A percentile compares a stretch with the other conserved stretches of the same genome.
Conservation (phyloP, 1,284 basidiomycete species). For the Fomitiporia mediterranea region DNA sequence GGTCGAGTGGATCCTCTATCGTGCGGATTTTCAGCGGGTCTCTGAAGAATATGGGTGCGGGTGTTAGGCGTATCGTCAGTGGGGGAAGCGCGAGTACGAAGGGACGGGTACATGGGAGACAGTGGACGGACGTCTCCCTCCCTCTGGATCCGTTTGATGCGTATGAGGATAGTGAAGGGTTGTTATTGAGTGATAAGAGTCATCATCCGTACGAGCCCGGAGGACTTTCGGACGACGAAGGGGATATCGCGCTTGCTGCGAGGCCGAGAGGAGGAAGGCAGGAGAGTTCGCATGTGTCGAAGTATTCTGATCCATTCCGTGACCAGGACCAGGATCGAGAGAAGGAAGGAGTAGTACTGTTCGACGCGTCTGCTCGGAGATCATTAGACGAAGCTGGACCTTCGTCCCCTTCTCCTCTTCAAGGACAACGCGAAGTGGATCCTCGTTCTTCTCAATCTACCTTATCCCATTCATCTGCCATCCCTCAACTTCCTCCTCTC, state of each 20-base stretch:
- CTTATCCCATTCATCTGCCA: not conserved
- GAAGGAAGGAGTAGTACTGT: constrained; percentile 34
- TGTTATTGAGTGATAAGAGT: constrained; percentile 23
- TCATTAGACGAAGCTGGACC: not conserved
- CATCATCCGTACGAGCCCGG: constrained; percentile 20
- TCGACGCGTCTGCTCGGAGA: constrained; percentile 27
- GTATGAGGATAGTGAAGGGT: constrained; percentile 16
- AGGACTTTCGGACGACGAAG: constrained; percentile 28
- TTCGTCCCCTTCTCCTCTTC: not conserved
- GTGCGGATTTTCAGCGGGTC: constrained; percentile 28
- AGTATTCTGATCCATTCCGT: constrained; percentile 51
- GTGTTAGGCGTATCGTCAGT: constrained; percentile 32
- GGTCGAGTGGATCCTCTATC: constrained; percentile 33
- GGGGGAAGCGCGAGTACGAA: constrained; percentile 25
- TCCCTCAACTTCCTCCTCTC: constrained; percentile 4
- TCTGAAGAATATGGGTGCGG: constrained; percentile 44
- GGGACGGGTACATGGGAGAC: constrained; percentile 41
- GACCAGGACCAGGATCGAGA: too few relatives aligned
- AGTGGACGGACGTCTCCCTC: constrained; percentile 27
- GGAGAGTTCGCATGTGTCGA: constrained; percentile 34
- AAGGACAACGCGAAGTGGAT: constrained; percentile 15
- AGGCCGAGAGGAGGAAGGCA: constrained; percentile 36
- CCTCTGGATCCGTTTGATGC: constrained; percentile 29
- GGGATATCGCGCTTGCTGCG: constrained; percentile 8
- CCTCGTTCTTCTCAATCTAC: constrained; percentile 27